Conservation (phyloP, 306 rosid species). For the Fragaria vesca region DNA sequence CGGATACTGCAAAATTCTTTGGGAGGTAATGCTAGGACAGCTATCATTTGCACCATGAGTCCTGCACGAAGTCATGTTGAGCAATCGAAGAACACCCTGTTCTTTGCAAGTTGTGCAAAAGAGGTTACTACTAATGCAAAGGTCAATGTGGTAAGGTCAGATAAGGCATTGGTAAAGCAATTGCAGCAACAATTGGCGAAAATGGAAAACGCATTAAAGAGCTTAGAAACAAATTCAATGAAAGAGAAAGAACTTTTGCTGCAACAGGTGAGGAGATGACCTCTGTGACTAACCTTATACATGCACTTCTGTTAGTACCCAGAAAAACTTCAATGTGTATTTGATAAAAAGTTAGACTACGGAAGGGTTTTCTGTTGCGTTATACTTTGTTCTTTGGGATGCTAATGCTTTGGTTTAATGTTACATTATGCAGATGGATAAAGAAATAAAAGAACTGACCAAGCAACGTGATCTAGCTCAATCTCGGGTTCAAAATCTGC, state of each 20-base stretch:
- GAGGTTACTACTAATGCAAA: slow-evolving; percentile 84
- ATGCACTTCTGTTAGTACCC: neutral
- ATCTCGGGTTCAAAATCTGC: slow-evolving; percentile 52
- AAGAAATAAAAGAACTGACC: slow-evolving; percentile 66
- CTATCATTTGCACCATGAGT: slow-evolving; percentile 86
- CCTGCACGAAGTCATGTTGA: slow-evolving; percentile 79
- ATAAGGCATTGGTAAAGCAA: slow-evolving; percentile 82
- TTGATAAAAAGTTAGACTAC: neutral
- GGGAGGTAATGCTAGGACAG: slow-evolving; percentile 95
- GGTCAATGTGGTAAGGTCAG: slow-evolving; percentile 72
- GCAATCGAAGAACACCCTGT: slow-evolving; percentile 83
- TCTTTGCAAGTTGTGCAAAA: slow-evolving; percentile 85
- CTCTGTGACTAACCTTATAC: neutral
- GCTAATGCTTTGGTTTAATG: slow-evolving; percentile 8
- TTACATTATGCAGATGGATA: slow-evolving; percentile 61
- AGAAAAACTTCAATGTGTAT: neutral
- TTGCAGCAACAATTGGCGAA: slow-evolving; percentile 67
- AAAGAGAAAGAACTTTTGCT: slow-evolving; percentile 76
- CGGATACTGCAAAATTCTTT: slow-evolving; percentile 88
- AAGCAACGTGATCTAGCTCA: slow-evolving; percentile 71
- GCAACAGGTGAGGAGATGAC: slow-evolving; percentile 57
- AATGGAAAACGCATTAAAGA: slow-evolving; percentile 64
- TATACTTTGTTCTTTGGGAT: neutral
- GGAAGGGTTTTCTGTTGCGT: neutral
- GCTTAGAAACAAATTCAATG: slow-evolving; percentile 43